A percentile compares a stretch with the other conserved stretches of the same genome.
Evolutionary conservation across 1,284 basidiomycete species (phyloP).

Genomic region (Earliella scabrosa): DNA sequence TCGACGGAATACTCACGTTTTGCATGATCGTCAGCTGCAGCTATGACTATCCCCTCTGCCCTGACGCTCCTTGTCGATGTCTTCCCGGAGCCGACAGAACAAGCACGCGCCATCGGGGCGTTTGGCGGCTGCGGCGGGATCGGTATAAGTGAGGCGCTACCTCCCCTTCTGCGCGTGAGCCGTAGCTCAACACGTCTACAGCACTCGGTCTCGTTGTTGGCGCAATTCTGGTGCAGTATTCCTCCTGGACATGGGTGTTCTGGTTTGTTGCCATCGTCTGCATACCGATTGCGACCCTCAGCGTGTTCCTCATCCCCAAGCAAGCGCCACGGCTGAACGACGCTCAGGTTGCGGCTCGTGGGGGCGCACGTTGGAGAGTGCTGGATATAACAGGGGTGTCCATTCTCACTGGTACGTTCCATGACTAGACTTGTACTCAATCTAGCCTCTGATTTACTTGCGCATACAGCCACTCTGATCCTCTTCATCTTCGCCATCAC

Average conservation of each 20-base stretch:
- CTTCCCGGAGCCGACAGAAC: slow-evolving; percentile 48
- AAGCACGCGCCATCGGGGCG: slow-evolving; percentile 48
- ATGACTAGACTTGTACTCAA: not conserved
- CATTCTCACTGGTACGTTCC: slow-evolving; percentile 40
- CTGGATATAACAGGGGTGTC: slow-evolving; percentile 46
- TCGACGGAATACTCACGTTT: too few relatives aligned
- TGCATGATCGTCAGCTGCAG: slow-evolving; percentile 36
- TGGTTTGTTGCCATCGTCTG: slow-evolving; percentile 46
- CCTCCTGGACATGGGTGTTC: slow-evolving; percentile 50
- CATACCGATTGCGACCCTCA: slow-evolving; percentile 39
- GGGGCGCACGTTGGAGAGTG: slow-evolving; percentile 33
- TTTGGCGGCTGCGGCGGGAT: slow-evolving; percentile 50
- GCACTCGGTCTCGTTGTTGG: slow-evolving; percentile 50
- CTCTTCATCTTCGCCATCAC: slow-evolving; percentile 55
- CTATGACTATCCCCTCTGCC: slow-evolving; percentile 53
- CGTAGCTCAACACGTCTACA: too few relatives aligned
- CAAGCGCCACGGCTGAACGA: slow-evolving; percentile 21
- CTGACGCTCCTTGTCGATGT: slow-evolving; percentile 48
- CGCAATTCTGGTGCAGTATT: slow-evolving; percentile 45
- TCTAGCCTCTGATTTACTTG: not conserved
- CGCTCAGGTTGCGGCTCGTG: not conserved
- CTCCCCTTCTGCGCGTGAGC: too few relatives aligned
- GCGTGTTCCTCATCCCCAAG: slow-evolving; percentile 40
- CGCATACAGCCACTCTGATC: slow-evolving; percentile 31
- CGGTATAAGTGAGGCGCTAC: slow-evolving; percentile 46